Evolutionary conservation across 345 rosid species (phyloP).

Genomic region (Gynandropsis gynandra): DNA sequence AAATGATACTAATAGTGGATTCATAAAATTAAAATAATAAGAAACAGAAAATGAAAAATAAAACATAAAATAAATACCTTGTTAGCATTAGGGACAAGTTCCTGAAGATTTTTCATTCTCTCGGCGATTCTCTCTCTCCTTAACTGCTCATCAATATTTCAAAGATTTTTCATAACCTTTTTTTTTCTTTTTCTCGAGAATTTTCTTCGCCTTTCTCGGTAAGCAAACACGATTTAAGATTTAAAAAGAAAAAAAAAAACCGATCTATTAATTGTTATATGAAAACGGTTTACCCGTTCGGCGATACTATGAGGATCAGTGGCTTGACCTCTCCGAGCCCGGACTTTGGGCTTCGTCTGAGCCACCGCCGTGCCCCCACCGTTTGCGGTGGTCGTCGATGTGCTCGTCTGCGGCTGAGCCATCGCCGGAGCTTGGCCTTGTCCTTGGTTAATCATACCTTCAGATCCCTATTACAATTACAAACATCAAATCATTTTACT

Average conservation of each 20-base stretch:
- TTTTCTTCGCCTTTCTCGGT: slow-evolving; percentile 6
- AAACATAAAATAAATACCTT: slow-evolving; percentile 71
- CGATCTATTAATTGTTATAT: background rate
- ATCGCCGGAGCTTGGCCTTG: slow-evolving; percentile 33
- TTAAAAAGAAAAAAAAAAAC: background rate
- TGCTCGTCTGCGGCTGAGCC: slow-evolving; percentile 31
- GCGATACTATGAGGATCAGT: slow-evolving; percentile 99
- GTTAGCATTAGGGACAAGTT: slow-evolving; percentile 92
- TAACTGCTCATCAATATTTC: slow-evolving; percentile 41
- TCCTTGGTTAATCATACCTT: slow-evolving; percentile 36
- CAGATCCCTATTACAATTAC: slow-evolving; percentile 23
- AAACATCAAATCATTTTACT: background rate
- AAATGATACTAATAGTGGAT: background rate
- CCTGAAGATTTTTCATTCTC: slow-evolving; percentile 95
- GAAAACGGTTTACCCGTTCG: slow-evolving; percentile 56
- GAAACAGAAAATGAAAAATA: slow-evolving; percentile 5
- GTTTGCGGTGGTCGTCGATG: slow-evolving; percentile 32
- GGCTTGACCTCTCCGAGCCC: slow-evolving; percentile 98
- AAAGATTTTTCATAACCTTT: slow-evolving; percentile 4
- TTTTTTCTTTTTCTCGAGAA: background rate
- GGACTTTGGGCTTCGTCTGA: slow-evolving; percentile 64
- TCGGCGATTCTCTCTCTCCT: slow-evolving; percentile 98
- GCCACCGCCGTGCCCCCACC: slow-evolving; percentile 32
- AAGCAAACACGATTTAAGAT: slow-evolving; percentile 16
- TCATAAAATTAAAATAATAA: slow-evolving; percentile 11